Percentiles rank a stretch among this genome's conserved stretches.
Conservation (phyloP, 108 stramenopile species). For the Cafeteria roenbergensis region DNA sequence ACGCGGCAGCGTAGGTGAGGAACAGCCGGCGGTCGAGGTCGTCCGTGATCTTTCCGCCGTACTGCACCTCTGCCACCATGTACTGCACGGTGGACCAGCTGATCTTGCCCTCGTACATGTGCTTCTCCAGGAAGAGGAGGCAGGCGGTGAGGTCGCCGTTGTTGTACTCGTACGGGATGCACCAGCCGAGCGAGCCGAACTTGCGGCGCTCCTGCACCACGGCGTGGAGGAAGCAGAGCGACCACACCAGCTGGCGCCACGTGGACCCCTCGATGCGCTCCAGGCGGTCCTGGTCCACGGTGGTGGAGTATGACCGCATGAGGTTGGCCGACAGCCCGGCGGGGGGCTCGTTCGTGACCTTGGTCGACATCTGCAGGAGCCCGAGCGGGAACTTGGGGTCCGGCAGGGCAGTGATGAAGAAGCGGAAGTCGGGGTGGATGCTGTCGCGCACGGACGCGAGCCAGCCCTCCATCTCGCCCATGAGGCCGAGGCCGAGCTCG, state of each 20-base stretch:
- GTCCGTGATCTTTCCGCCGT: slow-evolving; percentile 85
- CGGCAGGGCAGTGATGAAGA: slow-evolving; percentile 76
- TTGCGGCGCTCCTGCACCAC: slow-evolving; percentile 77
- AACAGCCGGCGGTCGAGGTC: slow-evolving; percentile 68
- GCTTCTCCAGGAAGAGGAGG: slow-evolving; percentile 74
- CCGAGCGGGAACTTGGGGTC: slow-evolving; percentile 69
- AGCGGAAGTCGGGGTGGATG: slow-evolving; percentile 65
- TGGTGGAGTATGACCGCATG: slow-evolving; percentile 66
- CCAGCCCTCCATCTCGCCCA: slow-evolving; percentile 68
- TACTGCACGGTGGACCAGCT: slow-evolving; percentile 75
- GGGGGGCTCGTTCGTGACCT: slow-evolving; percentile 79
- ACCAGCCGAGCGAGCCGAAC: slow-evolving; percentile 77
- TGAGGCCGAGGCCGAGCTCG: slow-evolving; percentile 65
- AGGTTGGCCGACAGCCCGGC: slow-evolving; percentile 69
- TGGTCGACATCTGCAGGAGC: slow-evolving; percentile 75
- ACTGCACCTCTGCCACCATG: slow-evolving; percentile 79
- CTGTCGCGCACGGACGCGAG: slow-evolving; percentile 51
- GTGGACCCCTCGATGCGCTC: slow-evolving; percentile 70
- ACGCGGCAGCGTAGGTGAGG: slow-evolving; percentile 64
- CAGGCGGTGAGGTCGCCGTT: slow-evolving; percentile 72
- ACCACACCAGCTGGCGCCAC: slow-evolving; percentile 71
- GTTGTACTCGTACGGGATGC: slow-evolving; percentile 78
- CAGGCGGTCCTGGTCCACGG: slow-evolving; percentile 75
- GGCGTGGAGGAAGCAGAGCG: slow-evolving; percentile 71
- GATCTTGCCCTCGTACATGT: slow-evolving; percentile 70